These are phyloP conservation scores for Trypanosoma mega DNA, from an alignment of 208 protist genomes.

Conservation along the genomic window DNA sequence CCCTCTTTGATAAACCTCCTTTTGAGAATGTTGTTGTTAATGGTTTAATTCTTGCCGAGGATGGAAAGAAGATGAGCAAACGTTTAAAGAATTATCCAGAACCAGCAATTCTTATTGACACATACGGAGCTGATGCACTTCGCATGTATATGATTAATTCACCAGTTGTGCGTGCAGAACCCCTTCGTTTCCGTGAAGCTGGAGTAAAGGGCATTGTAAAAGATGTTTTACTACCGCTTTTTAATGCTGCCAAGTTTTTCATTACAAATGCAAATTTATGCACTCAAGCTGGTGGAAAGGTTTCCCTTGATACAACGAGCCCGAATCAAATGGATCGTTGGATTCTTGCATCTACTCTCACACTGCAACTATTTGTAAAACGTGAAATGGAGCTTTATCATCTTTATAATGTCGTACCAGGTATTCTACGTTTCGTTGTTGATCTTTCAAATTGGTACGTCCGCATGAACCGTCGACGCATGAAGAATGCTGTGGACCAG, in stretches of 20 bases:
- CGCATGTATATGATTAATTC: conserved; percentile 99
- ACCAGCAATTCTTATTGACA: conserved; percentile 94
- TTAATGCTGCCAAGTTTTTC: conserved; percentile 98
- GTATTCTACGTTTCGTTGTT: conserved; percentile 96
- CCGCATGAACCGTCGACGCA: conserved; percentile 95
- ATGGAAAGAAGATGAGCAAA: conserved; percentile 99
- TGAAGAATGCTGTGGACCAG: conserved; percentile 85
- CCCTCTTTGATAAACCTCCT: conserved; percentile 97
- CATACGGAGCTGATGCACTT: conserved; percentile 98
- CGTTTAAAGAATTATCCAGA: conserved; percentile 99
- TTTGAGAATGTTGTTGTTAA: conserved; percentile 99
- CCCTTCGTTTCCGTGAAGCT: conserved; percentile 93
- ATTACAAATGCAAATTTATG: conserved; percentile 93
- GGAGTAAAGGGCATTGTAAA: conserved; percentile 97
- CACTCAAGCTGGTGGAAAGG: conserved; percentile 39
- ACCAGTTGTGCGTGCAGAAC: conserved; percentile 98
- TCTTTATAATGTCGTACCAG: conserved; percentile 99
- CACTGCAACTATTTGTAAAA: conserved; percentile 94
- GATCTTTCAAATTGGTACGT: conserved; percentile 99
- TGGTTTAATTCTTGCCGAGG: conserved; percentile 98
- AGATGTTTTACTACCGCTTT: conserved; percentile 99
- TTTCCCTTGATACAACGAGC: conserved; percentile 62
- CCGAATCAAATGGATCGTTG: conserved; percentile 98
- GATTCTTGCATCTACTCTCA: conserved; percentile 95
- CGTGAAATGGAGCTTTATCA: conserved; percentile 97